Evolutionary conservation across 495 filamentous ascomycete species (phyloP).

Genomic region (Daldinia concentrica): DNA sequence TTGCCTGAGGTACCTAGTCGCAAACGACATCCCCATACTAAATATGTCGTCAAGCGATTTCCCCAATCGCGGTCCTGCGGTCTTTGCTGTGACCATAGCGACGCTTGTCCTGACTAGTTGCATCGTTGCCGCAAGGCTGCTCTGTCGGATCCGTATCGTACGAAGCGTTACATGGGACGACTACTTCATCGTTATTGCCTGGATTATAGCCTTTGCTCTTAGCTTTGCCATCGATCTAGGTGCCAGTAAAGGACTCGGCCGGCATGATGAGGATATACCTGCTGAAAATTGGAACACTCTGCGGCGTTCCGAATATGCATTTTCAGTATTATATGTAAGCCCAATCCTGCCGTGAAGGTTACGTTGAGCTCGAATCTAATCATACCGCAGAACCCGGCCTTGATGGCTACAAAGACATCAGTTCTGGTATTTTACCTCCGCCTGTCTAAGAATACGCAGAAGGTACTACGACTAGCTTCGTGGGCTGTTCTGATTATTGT

Average conservation of each 20-base stretch:
- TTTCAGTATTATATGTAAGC: conserved; percentile 84
- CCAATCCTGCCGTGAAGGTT: not conserved
- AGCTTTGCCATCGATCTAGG: conserved; percentile 80
- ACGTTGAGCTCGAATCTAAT: conserved; percentile 33
- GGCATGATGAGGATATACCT: conserved; percentile 73
- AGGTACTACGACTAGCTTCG: conserved; percentile 72
- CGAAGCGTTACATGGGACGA: conserved; percentile 76
- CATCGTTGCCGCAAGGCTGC: conserved; percentile 76
- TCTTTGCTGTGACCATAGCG: conserved; percentile 77
- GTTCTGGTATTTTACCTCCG: conserved; percentile 89
- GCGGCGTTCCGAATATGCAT: conserved; percentile 78
- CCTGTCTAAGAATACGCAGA: conserved; percentile 75
- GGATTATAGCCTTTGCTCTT: conserved; percentile 82
- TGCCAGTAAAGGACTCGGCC: conserved; percentile 74
- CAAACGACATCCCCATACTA: conserved; percentile 32
- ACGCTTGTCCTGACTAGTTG: conserved; percentile 72
- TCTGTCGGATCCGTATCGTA: conserved; percentile 78
- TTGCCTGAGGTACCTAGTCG: conserved; percentile 35
- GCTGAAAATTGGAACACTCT: conserved; percentile 57
- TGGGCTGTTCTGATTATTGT: conserved; percentile 77
- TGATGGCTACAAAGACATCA: conserved; percentile 91
- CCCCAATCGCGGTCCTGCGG: conserved; percentile 69
- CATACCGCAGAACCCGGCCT: conserved; percentile 77
- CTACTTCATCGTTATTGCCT: conserved; percentile 84
- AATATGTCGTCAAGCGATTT: conserved; percentile 42